phyloP scores from a whole-genome alignment of 306 rosid genomes.

The Casuarina cunninghamiana region DNA sequence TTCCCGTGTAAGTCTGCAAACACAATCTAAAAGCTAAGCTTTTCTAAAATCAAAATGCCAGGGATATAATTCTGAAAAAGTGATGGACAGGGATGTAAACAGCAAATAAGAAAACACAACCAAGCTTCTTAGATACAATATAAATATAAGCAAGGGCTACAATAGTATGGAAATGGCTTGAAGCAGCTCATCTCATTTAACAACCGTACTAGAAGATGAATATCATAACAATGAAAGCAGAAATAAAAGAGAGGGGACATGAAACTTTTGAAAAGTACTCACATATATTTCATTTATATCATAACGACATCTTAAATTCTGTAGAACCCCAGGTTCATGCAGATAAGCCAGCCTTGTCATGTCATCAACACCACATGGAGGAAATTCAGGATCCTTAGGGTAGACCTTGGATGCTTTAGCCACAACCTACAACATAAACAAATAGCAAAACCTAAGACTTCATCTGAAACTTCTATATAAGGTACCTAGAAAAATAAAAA shows the following conservation, averaged over 20 bases:
- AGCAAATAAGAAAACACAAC: not conserved
- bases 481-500: not conserved
- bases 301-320: constrained; percentile 70
- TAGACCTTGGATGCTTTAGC: constrained; percentile 53
- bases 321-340: constrained; percentile 95
- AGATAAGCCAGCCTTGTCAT: constrained; percentile 96
- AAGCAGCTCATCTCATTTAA: not conserved
- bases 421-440: constrained; percentile 47
- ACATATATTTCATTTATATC: constrained; percentile 77
- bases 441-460: not conserved
- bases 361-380: constrained; percentile 81
- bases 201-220: not conserved
- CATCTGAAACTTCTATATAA: not conserved
- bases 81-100: not conserved
- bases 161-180: not conserved
- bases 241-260: not conserved
- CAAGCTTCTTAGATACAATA: not conserved
- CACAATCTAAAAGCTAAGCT: constrained; percentile 31
- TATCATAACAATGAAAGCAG: not conserved
- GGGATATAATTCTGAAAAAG: not conserved
- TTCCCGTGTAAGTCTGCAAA: constrained; percentile 93
- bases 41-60: constrained; percentile 1
- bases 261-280: constrained; percentile 31
- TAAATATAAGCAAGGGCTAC: not conserved
- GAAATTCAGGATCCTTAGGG: constrained; percentile 97